These are phyloP conservation scores for Hevea brasiliensis DNA, from an alignment of 345 rosid genomes.

Conservation along the genomic window DNA sequence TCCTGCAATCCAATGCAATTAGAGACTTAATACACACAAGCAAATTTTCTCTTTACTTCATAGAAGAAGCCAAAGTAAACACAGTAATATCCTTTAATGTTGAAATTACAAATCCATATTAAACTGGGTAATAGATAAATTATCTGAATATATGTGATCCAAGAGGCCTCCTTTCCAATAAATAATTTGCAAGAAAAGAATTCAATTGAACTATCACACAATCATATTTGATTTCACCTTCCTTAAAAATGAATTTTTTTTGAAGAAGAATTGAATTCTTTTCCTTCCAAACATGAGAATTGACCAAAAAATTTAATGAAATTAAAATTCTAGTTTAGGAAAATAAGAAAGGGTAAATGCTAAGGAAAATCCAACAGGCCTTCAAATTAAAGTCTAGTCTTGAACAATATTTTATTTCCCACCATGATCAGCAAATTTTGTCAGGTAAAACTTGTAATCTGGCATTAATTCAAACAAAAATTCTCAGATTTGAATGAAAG, in stretches of 20 bases:
- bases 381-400: background rate
- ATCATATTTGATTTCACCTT: too few relatives aligned
- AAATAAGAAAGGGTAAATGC: too few relatives aligned
- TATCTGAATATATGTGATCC: background rate
- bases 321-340: too few relatives aligned
- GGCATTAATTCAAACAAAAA: background rate
- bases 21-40: slow-evolving; percentile 28
- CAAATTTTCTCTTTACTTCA: background rate
- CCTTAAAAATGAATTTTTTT: too few relatives aligned
- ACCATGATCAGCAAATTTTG: background rate
- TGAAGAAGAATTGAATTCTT: too few relatives aligned
- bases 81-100: too few relatives aligned
- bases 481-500: background rate
- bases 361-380: background rate
- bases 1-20: slow-evolving; percentile 48
- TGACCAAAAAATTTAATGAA: too few relatives aligned
- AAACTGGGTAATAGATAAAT: too few relatives aligned
- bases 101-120: background rate
- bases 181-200: too few relatives aligned
- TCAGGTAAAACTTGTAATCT: background rate
- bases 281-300: too few relatives aligned
- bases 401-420: background rate
- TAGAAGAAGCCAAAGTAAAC: background rate
- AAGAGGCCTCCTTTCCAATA: too few relatives aligned
- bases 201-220: too few relatives aligned